Base-by-base conservation (phyloP, 306 rosid species). In the Cucumis hystrix region DNA sequence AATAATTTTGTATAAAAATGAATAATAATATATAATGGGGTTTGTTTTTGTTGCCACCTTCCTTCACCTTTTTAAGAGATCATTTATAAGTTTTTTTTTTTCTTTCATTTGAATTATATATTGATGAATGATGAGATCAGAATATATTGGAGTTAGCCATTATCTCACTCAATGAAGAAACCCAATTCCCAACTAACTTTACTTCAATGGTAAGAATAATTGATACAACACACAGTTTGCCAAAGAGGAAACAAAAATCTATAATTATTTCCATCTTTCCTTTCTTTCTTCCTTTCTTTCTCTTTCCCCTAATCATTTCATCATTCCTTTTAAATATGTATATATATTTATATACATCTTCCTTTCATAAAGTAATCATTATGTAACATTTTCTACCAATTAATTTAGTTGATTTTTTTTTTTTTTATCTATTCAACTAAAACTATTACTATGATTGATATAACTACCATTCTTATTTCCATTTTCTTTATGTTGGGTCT, bases 161-260 rank as follows among this genome's bases (percentile, higher is more conserved):
- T 90, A 90, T 92, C 86, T 92, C 92, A 92, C 97, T 92, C 98
- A 90, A 85, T 89, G 84, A 84, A 43, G 47, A 41, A 43, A 30
- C 70, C 89, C 87, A 86, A 76, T 88, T 84, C 89, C 89, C 97
- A 92, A 87, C 93, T 6, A 92, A 83, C 97, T 92, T 92, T 90
- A 89, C 98, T 94, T 94, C 62, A 86, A 91, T 88, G 91, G 89
- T 91, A 94, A 91, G 97, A 87, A 90, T 91, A 84, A 72, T 79
- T 68, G 54, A 84, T 71, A 23, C 37, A 4, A 15, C 49, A 70
- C 57, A 28, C 30, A 70, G 58, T 59, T 75, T 2, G 35, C 57
- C 33, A 57, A 0, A 39, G n/a, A 47, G 23, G 14, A 40, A 45
- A 13, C 6, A 25, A 47, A 25, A 47, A 43, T 47, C 56, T 23